Conservation (phyloP, 2,329 filamentous ascomycete genomes). For the Cucurbitaria berberidis region DNA sequence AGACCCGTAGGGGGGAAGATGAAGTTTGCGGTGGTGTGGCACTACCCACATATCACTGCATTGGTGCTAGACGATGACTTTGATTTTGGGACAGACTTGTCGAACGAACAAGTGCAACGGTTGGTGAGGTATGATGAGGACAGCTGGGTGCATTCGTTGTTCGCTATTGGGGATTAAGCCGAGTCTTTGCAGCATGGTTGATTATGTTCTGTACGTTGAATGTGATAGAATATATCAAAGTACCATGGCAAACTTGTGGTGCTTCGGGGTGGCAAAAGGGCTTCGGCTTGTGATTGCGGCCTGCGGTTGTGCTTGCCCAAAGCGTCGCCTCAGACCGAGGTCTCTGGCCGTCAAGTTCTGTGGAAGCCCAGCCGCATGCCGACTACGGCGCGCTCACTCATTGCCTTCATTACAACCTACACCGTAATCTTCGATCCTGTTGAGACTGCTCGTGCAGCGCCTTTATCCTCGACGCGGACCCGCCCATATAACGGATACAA, state of each 20-base stretch:
- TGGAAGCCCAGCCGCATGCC: conserved; percentile 29
- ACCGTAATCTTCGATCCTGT: not conserved
- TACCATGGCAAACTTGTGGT: no score
- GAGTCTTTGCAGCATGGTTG: not conserved
- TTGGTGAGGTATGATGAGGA: conserved; percentile 45
- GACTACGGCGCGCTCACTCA: conserved; percentile 8
- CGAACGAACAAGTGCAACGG: conserved; percentile 40
- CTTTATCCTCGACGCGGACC: conserved; percentile 16
- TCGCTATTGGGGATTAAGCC: conserved; percentile 39
- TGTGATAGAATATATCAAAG: not conserved
- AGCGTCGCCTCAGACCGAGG: conserved; percentile 31
- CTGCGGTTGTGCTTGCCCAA: conserved; percentile 32
- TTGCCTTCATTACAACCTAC: not conserved
- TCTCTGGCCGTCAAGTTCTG: conserved; percentile 22
- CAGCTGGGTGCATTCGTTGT: conserved; percentile 49
- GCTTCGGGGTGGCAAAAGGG: conserved; percentile 16
- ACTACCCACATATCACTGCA: conserved; percentile 42
- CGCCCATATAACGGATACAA: conserved; percentile 11
- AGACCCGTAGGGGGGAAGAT: conserved; percentile 66
- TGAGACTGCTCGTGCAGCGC: conserved; percentile 5
- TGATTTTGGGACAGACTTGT: conserved; percentile 47
- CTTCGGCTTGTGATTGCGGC: conserved; percentile 19
- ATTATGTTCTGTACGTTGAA: not conserved
- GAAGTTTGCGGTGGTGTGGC: conserved; percentile 62
- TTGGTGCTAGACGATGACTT: conserved; percentile 47